These are phyloP conservation scores for Rhodotorula babjevae DNA, from an alignment of 768 basidiomycete species.

Conservation along the genomic window DNA sequence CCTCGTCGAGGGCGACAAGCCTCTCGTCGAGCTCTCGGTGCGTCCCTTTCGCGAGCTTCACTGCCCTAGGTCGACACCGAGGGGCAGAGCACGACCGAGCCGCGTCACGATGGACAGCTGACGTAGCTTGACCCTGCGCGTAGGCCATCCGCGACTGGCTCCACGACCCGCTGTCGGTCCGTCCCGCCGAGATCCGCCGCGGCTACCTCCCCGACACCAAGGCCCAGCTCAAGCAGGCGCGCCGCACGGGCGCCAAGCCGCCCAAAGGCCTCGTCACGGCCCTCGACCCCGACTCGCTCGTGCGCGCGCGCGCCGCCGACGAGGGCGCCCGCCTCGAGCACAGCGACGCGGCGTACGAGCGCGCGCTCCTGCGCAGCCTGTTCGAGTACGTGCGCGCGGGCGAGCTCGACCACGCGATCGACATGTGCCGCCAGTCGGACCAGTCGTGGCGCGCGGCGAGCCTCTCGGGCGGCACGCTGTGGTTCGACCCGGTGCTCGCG, in stretches of 20 bases:
- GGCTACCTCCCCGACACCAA: slow-evolving; percentile 79
- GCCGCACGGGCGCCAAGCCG: slow-evolving; percentile 54
- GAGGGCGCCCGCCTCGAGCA: slow-evolving; percentile 54
- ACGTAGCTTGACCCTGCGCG: too few species aligned
- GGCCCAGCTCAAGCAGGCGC: slow-evolving; percentile 64
- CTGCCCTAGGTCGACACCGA: too few species aligned
- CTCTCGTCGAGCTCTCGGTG: slow-evolving; percentile 69
- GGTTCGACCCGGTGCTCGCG: slow-evolving; percentile 64
- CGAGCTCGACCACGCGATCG: slow-evolving; percentile 74
- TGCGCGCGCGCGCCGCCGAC: slow-evolving; percentile 54
- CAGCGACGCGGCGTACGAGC: slow-evolving; percentile 80
- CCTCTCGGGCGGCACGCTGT: slow-evolving; percentile 73
- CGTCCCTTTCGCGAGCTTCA: too few species aligned
- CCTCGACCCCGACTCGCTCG: slow-evolving; percentile 77
- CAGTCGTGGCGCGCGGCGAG: slow-evolving; percentile 91
- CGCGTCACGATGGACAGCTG: too few species aligned
- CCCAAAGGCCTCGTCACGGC: slow-evolving; percentile 53
- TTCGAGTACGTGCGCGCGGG: slow-evolving; percentile 80
- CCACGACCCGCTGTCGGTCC: slow-evolving; percentile 56
- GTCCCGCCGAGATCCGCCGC: slow-evolving; percentile 64
- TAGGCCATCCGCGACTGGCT: slow-evolving; percentile 75
- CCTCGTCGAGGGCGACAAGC: slow-evolving; percentile 62
- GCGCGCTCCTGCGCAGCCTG: slow-evolving; percentile 66
- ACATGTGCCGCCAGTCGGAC: slow-evolving; percentile 71
- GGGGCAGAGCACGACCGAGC: too few species aligned